phyloP scores from a whole-genome alignment of 2,329 filamentous ascomycete genomes.

The Aureobasidium sp. region DNA sequence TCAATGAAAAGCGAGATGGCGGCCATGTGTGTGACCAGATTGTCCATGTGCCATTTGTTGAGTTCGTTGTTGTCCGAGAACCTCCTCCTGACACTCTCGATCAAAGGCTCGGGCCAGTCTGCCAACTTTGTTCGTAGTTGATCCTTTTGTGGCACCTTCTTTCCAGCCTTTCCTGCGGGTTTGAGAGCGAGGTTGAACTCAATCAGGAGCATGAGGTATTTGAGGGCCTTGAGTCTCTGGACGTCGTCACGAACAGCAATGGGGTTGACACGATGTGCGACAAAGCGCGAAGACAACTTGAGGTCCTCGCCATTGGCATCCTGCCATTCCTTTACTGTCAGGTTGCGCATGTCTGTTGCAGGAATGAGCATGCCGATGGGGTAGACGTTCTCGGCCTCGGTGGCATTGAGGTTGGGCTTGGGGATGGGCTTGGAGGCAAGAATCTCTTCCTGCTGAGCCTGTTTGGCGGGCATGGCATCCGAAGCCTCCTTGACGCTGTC shows the following conservation, averaged over 20 bases:
- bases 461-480: slow-evolving; percentile 56
- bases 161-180: slow-evolving; percentile 25
- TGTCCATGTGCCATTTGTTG: slow-evolving; percentile 62
- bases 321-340: slow-evolving; percentile 68
- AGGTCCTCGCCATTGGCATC: slow-evolving; percentile 53
- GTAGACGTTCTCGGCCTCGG: slow-evolving; percentile 65
- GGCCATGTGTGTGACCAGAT: slow-evolving; percentile 65
- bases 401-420: slow-evolving; percentile 57
- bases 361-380: slow-evolving; percentile 58
- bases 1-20: slow-evolving; percentile 64
- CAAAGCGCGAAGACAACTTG: slow-evolving; percentile 52
- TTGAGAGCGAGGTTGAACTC: slow-evolving; percentile 37
- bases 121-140: slow-evolving; percentile 51
- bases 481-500: slow-evolving; percentile 54
- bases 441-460: slow-evolving; percentile 55
- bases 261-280: slow-evolving; percentile 54
- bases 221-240: slow-evolving; percentile 38
- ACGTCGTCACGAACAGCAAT: slow-evolving; percentile 46
- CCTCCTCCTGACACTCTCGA: slow-evolving; percentile 59
- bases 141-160: slow-evolving; percentile 52
- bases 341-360: slow-evolving; percentile 54
- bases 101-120: slow-evolving; percentile 49
- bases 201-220: slow-evolving; percentile 40
- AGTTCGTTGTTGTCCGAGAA: slow-evolving; percentile 59
- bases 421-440: slow-evolving; percentile 67